Percentiles rank a stretch among this genome's conserved stretches.
phyloP scores from a whole-genome alignment of 108 stramenopile genomes.

The Cylindrotheca closterium region DNA sequence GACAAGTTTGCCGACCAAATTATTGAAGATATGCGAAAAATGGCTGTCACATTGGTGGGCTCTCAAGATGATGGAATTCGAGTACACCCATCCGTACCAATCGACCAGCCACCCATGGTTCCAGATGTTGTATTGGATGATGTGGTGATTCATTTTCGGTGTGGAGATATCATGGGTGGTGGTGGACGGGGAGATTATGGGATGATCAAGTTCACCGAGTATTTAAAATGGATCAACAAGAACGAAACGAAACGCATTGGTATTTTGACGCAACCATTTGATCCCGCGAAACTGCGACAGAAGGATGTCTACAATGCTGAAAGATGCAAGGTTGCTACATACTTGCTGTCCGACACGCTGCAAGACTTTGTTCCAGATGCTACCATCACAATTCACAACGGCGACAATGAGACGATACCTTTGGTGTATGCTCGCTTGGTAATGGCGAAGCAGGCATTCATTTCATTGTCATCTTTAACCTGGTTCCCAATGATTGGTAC shows the following conservation, averaged over 20 bases:
- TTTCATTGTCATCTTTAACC: slow-evolving; percentile 19
- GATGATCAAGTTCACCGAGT: slow-evolving; percentile 26
- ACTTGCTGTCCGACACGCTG: slow-evolving; percentile 21
- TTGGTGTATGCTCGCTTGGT: slow-evolving; percentile 30
- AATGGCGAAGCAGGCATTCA: slow-evolving; percentile 30
- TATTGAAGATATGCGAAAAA: slow-evolving; percentile 6
- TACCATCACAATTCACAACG: slow-evolving; percentile 29
- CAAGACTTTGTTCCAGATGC: slow-evolving; percentile 21
- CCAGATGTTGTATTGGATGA: slow-evolving; percentile 29
- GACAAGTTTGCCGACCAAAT: slow-evolving; percentile 12
- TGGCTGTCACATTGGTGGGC: slow-evolving; percentile 13
- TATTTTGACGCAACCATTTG: slow-evolving; percentile 37
- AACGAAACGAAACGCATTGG: slow-evolving; percentile 26
- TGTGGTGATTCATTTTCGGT: slow-evolving; percentile 40
- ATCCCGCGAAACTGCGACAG: slow-evolving; percentile 3
- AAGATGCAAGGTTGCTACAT: slow-evolving; percentile 16
- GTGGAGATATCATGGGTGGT: slow-evolving; percentile 34
- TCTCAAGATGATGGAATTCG: background rate
- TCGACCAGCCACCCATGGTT: background rate
- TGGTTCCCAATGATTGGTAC: slow-evolving; percentile 30
- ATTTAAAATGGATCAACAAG: slow-evolving; percentile 21
- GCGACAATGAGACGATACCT: slow-evolving; percentile 20
- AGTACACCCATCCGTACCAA: slow-evolving; percentile 5
- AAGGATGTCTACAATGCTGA: slow-evolving; percentile 3
- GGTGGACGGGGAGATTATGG: slow-evolving; percentile 23